Percentiles rank a stretch among this genome's conserved stretches.
Evolutionary conservation across 2,329 filamentous ascomycete genomes (phyloP).

Genomic region (Aureobasidium namibiae): DNA sequence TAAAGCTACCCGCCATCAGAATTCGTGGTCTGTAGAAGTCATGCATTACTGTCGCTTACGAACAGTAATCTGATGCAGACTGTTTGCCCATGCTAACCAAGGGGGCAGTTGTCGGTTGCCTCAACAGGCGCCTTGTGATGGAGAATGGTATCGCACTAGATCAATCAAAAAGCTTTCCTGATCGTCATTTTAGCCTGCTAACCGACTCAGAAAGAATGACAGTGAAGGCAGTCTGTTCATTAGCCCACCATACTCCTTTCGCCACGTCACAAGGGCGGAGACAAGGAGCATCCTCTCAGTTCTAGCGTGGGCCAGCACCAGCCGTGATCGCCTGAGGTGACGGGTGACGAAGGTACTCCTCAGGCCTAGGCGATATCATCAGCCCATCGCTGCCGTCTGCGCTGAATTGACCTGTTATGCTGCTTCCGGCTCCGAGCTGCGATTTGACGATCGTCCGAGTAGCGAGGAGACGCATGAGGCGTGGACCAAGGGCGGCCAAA

Average conservation of each 20-base stretch:
- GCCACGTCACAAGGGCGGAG: conserved; percentile 47
- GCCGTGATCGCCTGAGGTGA: conserved; percentile 19
- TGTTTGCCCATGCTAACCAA: background rate
- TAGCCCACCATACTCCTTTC: conserved; percentile 28
- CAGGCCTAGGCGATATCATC: conserved; percentile 4
- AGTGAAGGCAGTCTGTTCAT: conserved; percentile 19
- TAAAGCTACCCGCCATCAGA: conserved; percentile 7
- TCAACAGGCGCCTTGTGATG: background rate
- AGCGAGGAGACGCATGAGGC: conserved; percentile 26
- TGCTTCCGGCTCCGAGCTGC: background rate
- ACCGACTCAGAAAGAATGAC: conserved; percentile 9
- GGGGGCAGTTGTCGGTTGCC: background rate
- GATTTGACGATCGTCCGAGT: conserved; percentile 25
- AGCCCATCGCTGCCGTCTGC: background rate
- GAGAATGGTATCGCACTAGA: background rate
- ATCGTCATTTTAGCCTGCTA: conserved; percentile 6
- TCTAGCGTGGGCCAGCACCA: conserved; percentile 35
- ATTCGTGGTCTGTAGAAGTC: background rate
- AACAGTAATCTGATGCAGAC: background rate
- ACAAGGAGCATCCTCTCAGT: conserved; percentile 35
- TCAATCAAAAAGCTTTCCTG: background rate
- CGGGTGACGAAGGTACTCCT: conserved; percentile 5
- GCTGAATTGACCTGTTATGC: background rate
- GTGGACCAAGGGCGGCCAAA: conserved; percentile 14
- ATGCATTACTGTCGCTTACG: conserved; percentile 4